Evolutionary conservation across 2,329 filamentous ascomycete genomes (phyloP).

Genomic region (Talaromyces sp.): DNA sequence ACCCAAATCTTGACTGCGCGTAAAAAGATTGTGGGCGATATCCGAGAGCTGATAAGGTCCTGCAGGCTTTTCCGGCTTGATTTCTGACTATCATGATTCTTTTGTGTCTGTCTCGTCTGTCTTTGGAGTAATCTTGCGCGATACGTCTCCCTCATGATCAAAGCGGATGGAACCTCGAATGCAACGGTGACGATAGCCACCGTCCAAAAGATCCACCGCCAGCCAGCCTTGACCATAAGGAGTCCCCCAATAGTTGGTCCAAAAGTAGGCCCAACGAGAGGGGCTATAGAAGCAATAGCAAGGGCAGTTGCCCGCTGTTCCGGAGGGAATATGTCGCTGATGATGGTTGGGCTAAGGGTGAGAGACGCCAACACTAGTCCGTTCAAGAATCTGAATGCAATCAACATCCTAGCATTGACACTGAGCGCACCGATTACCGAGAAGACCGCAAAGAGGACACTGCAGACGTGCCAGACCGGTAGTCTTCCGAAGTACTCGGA

Average conservation of each 20-base stretch:
- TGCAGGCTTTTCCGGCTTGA: too few species aligned
- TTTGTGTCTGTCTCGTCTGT: too few species aligned
- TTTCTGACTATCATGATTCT: too few species aligned
- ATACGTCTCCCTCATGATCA: slow-evolving; percentile 43
- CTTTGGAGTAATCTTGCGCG: slow-evolving; percentile 37
- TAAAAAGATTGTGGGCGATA: too few species aligned
- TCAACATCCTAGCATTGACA: slow-evolving; percentile 49
- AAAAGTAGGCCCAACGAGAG: slow-evolving; percentile 43
- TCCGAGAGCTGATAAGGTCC: too few species aligned
- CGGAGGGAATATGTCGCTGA: slow-evolving; percentile 59
- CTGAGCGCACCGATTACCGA: slow-evolving; percentile 60
- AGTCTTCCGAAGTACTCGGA: slow-evolving; percentile 61
- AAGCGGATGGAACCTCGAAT: slow-evolving; percentile 31
- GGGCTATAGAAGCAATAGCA: slow-evolving; percentile 41
- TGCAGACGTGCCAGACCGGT: slow-evolving; percentile 53
- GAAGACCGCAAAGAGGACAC: slow-evolving; percentile 55
- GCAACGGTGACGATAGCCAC: slow-evolving; percentile 10
- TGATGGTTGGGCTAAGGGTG: slow-evolving; percentile 59
- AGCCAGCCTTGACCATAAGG: slow-evolving; percentile 32
- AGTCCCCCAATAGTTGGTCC: slow-evolving; percentile 27
- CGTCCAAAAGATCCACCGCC: slow-evolving; percentile 51
- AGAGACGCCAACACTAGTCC: slow-evolving; percentile 59
- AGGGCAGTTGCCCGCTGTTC: slow-evolving; percentile 58
- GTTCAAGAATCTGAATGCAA: slow-evolving; percentile 59
- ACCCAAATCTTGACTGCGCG: slow-evolving; percentile 31